Percentiles rank a stretch among this genome's conserved stretches.
These are phyloP conservation scores for Vitis labrusca DNA, from an alignment of 164 flowering plant species.

Conservation along the genomic window DNA sequence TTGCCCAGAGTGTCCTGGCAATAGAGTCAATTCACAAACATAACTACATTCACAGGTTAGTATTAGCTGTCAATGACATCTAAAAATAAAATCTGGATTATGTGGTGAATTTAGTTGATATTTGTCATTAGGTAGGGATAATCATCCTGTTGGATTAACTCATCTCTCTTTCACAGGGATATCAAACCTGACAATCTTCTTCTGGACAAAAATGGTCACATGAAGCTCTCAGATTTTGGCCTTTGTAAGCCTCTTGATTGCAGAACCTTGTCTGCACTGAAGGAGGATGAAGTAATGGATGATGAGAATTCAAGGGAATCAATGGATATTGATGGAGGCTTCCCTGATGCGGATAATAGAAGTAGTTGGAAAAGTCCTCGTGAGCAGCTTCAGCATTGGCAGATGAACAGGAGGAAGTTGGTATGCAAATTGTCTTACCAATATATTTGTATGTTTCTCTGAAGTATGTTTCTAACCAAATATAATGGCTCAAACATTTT, in stretches of 20 bases:
- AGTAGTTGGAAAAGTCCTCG: constrained; percentile 55
- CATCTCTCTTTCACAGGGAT: constrained; percentile 33
- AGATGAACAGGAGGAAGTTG: constrained; percentile 67
- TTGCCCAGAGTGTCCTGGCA: constrained; percentile 54
- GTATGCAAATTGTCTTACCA: constrained; percentile 27
- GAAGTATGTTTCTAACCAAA: background rate
- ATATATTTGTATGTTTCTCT: background rate
- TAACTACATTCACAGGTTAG: constrained; percentile 58
- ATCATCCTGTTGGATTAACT: background rate
- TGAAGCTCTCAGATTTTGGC: constrained; percentile 67
- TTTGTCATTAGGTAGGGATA: background rate
- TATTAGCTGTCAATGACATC: background rate
- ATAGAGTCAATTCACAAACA: constrained; percentile 59
- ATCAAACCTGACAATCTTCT: constrained; percentile 66
- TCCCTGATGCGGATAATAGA: constrained; percentile 39
- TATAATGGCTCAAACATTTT: background rate
- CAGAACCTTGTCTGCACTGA: constrained; percentile 35
- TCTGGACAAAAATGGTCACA: constrained; percentile 58
- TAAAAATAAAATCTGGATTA: constrained; percentile 1
- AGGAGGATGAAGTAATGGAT: constrained; percentile 41
- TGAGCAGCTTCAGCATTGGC: constrained; percentile 80
- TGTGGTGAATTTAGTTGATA: background rate
- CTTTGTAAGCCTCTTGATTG: constrained; percentile 67
- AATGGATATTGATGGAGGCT: constrained; percentile 44
- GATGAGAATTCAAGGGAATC: constrained; percentile 41